Evolutionary conservation across 805 yeast species (phyloP), one percentile per base, ranked within the genome.

Genomic region (Kazachstania africana): DNA sequence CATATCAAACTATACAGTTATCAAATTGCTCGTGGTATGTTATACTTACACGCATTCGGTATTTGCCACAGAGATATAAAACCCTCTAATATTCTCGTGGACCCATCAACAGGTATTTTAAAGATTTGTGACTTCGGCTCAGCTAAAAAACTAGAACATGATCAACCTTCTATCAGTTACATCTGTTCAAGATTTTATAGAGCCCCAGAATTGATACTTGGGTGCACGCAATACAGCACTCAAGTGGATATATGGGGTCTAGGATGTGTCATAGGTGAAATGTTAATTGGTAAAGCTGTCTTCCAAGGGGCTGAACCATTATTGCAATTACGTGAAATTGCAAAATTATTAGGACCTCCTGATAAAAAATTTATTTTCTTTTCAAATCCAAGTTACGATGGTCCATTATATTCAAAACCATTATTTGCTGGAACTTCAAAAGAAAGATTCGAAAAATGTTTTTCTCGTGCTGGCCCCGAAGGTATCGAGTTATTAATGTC

Each of bases 211-310:
- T 68, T 91, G 37, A 81, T 91, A 50, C 75, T 91, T 34, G 98
- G 98, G 2, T 79, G 85, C 45, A 73, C 87, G 36, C 69, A 77
- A 24, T 91, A 91, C 55, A 74, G 93, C 4, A 78, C 93, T 3
- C 82, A 85, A 49, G 88, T 91, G 36, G 99, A 91, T 56, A 79
- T 87, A 47, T 91, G 99, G 99, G 95, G 96, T 12, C 64, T 88
- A 37, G 99, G 97, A 1, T 88, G 98, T 62, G 95, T 91, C 22
- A 62, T 91, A 37, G 95, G 96, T 10, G 98, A 91, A 59, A 77
- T 91, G 82, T 67, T 79, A 35, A 68, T 85, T 39, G 96, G 96
- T 12, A 77, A 74, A 51, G 94, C 97, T 1, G 74, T 91, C n/a
- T 91, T 91, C 62, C 95, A 87, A 58, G 97, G 98, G 28, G 82